These are phyloP conservation scores for Phytophthora lateralis DNA, from an alignment of 352 stramenopile genomes.

Conservation along the genomic window DNA sequence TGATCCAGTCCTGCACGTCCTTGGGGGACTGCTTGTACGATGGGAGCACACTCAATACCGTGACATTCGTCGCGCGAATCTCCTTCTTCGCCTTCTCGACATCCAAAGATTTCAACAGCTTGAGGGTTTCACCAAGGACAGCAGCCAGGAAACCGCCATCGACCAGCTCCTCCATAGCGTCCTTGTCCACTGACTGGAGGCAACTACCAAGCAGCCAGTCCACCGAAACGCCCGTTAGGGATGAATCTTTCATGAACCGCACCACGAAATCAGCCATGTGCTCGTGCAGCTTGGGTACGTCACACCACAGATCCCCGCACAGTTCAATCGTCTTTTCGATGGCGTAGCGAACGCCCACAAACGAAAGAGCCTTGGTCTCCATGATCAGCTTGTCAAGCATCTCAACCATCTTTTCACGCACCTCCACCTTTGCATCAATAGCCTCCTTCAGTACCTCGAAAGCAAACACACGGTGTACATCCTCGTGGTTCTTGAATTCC, in stretches of 20 bases:
- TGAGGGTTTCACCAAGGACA: conserved; percentile 50
- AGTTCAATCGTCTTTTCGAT: conserved; percentile 68
- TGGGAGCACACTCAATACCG: conserved; percentile 60
- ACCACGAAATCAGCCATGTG: conserved; percentile 72
- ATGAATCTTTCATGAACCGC: conserved; percentile 72
- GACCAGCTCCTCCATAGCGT: conserved; percentile 71
- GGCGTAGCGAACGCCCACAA: conserved; percentile 59
- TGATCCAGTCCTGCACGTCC: conserved; percentile 72
- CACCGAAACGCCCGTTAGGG: conserved; percentile 61
- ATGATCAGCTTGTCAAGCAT: conserved; percentile 70
- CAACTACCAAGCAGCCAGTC: conserved; percentile 73
- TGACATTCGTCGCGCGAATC: conserved; percentile 57
- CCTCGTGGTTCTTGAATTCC: conserved; percentile 63
- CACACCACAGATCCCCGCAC: conserved; percentile 75
- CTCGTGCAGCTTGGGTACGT: conserved; percentile 84
- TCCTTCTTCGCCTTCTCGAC: conserved; percentile 56
- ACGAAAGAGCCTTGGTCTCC: conserved; percentile 62
- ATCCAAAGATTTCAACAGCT: conserved; percentile 46
- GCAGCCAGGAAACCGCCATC: conserved; percentile 71
- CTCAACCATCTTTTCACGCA: conserved; percentile 65
- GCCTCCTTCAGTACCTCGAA: conserved; percentile 64
- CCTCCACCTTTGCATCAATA: conserved; percentile 67
- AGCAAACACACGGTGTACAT: conserved; percentile 61
- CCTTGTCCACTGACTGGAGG: conserved; percentile 52
- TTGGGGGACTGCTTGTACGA: conserved; percentile 51